A percentile compares a stretch with the other conserved stretches of the same genome.
These are phyloP conservation scores for Nigrospora oryzae DNA, from an alignment of 2,329 filamentous ascomycete species.

Conservation along the genomic window DNA sequence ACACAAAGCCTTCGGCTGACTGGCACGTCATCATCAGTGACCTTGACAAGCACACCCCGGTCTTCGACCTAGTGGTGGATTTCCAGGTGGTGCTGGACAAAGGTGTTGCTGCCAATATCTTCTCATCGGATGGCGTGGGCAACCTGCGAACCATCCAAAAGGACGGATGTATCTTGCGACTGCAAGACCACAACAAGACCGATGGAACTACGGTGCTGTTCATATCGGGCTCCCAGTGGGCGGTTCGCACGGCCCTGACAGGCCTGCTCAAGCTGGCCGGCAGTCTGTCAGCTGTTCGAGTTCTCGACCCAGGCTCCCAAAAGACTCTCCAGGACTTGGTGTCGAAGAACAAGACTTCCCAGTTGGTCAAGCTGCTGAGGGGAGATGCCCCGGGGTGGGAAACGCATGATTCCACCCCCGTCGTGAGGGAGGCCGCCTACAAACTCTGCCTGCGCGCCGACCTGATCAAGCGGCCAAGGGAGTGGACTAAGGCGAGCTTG, in stretches of 20 bases:
- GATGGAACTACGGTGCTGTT: slow-evolving; percentile 11
- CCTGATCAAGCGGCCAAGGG: slow-evolving; percentile 12
- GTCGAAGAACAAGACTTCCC: background rate
- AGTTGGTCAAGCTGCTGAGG: slow-evolving; percentile 6
- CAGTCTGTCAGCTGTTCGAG: slow-evolving; percentile 13
- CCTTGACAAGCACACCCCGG: slow-evolving; percentile 15
- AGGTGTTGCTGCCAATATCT: slow-evolving; percentile 12
- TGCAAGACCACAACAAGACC: slow-evolving; percentile 8
- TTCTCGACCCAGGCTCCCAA: slow-evolving; percentile 10
- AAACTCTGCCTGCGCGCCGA: slow-evolving; percentile 12
- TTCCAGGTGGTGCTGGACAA: slow-evolving; percentile 18
- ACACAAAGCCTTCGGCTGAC: slow-evolving; percentile 2
- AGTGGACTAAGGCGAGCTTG: slow-evolving; percentile 17
- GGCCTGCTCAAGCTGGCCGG: slow-evolving; percentile 16
- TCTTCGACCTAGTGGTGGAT: slow-evolving; percentile 11
- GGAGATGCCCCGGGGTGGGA: slow-evolving; percentile 6
- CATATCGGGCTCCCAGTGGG: slow-evolving; percentile 15
- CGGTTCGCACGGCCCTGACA: slow-evolving; percentile 13
- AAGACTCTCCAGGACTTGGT: slow-evolving; percentile 7
- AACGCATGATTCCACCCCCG: background rate
- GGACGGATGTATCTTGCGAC: slow-evolving; percentile 13
- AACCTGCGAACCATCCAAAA: slow-evolving; percentile 10
- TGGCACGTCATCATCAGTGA: slow-evolving; percentile 13
- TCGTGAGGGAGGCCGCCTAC: slow-evolving; percentile 3
- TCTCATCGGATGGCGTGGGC: background rate